Conservation (phyloP, 2,329 filamentous ascomycete species). For the Herpotrichia juniperi region DNA sequence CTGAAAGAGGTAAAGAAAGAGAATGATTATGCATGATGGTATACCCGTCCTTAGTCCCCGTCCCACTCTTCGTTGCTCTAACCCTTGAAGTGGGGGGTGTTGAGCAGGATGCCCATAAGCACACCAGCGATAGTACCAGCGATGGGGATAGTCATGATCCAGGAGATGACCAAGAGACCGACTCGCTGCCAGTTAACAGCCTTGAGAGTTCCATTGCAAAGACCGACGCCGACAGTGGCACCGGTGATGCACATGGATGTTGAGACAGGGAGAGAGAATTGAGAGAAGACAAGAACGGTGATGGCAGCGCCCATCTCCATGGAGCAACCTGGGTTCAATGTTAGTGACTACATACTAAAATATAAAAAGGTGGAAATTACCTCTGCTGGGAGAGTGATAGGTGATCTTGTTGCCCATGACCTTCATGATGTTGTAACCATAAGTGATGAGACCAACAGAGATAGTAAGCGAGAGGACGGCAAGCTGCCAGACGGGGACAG, state of each 20-base stretch:
- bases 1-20: not conserved
- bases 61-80: not conserved
- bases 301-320: slow-evolving; percentile 84
- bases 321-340: slow-evolving; percentile 55
- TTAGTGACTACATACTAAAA: slow-evolving; percentile 11
- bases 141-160: slow-evolving; percentile 68
- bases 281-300: slow-evolving; percentile 77
- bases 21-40: not conserved
- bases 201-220: slow-evolving; percentile 74
- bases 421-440: slow-evolving; percentile 87
- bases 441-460: slow-evolving; percentile 71
- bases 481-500: slow-evolving; percentile 77
- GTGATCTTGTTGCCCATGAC: slow-evolving; percentile 59
- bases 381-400: slow-evolving; percentile 66
- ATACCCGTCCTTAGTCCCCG: no score
- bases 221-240: slow-evolving; percentile 77
- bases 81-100: slow-evolving; percentile 62
- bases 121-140: slow-evolving; percentile 61
- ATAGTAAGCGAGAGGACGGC: slow-evolving; percentile 70
- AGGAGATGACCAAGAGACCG: slow-evolving; percentile 68
- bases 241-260: slow-evolving; percentile 75
- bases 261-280: slow-evolving; percentile 76
- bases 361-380: slow-evolving; percentile 13
- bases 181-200: slow-evolving; percentile 78
- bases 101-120: slow-evolving; percentile 58